These are phyloP conservation scores for Dactylorhiza incarnata DNA, from an alignment of 106 monocot genomes.

Conservation along the genomic window DNA sequence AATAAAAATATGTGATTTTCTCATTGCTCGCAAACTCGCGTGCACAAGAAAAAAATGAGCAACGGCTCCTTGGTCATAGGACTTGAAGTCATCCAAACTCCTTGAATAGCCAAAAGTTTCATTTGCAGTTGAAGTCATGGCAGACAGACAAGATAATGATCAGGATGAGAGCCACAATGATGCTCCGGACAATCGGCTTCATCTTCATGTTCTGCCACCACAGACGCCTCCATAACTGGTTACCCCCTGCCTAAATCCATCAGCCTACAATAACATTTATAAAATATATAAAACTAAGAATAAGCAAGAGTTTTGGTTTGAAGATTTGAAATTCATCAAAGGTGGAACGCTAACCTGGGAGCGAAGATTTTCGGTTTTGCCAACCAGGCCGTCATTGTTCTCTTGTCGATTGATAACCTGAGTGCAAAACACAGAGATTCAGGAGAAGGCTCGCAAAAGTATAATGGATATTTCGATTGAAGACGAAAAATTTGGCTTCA, in stretches of 20 bases:
- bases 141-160: conserved; percentile 70
- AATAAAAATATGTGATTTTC: too few species aligned
- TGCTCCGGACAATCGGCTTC: conserved; percentile 59
- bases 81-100: background rate
- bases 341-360: conserved; percentile 40
- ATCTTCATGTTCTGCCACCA: conserved; percentile 87
- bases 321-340: background rate
- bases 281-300: background rate
- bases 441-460: background rate
- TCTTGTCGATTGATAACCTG: conserved; percentile 79
- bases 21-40: too few species aligned
- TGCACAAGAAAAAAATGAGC: too few species aligned
- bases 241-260: conserved; percentile 63
- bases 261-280: conserved; percentile 36
- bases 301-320: background rate
- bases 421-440: conserved; percentile 6
- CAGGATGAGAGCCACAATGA: conserved; percentile 56
- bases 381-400: conserved; percentile 70
- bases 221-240: conserved; percentile 57
- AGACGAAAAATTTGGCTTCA: background rate
- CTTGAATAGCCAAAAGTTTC: background rate
- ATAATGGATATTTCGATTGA: background rate
- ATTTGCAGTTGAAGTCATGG: conserved; percentile 65
- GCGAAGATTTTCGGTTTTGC: conserved; percentile 73
- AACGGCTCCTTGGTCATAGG: too few species aligned